These are phyloP conservation scores for Avena sativa DNA, from an alignment of 176 grass and related monocot genomes.

Conservation along the genomic window DNA sequence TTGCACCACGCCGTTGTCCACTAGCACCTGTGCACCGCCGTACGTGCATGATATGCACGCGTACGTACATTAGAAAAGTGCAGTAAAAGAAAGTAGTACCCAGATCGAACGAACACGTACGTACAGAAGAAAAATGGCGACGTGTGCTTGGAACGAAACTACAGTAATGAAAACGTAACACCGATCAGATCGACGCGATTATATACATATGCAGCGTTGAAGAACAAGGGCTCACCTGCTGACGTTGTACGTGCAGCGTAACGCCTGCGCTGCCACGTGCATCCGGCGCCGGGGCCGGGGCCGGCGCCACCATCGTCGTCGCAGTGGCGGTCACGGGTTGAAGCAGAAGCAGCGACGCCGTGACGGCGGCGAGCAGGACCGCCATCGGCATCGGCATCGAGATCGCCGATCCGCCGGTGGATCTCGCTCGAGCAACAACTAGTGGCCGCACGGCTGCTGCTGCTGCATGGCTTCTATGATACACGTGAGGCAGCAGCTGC, in stretches of 20 bases:
- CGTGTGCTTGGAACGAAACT: too few species aligned
- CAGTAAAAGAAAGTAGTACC: not conserved
- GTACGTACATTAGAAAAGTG: not conserved
- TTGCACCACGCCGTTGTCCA: constrained; percentile 68
- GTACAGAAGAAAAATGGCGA: too few species aligned
- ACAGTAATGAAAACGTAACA: not conserved
- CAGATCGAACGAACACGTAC: too few species aligned
- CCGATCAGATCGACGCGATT: not conserved
- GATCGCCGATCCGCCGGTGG: not conserved
- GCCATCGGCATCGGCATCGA: not conserved
- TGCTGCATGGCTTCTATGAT: constrained; percentile 4
- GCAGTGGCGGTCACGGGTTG: not conserved
- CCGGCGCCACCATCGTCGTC: not conserved
- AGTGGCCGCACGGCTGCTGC: not conserved
- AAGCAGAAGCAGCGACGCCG: not conserved
- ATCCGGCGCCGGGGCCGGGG: not conserved
- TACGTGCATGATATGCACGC: not conserved
- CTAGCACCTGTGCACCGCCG: constrained; percentile 46
- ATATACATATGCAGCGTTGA: not conserved
- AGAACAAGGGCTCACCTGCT: not conserved
- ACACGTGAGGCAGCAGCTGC: not conserved
- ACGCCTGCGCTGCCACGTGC: not conserved
- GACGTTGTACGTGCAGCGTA: not conserved
- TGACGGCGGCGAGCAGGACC: constrained; percentile 2
- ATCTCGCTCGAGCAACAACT: not conserved